Evolutionary conservation across 495 filamentous ascomycete species (phyloP).

Genomic region (Aspergillus biplanus): DNA sequence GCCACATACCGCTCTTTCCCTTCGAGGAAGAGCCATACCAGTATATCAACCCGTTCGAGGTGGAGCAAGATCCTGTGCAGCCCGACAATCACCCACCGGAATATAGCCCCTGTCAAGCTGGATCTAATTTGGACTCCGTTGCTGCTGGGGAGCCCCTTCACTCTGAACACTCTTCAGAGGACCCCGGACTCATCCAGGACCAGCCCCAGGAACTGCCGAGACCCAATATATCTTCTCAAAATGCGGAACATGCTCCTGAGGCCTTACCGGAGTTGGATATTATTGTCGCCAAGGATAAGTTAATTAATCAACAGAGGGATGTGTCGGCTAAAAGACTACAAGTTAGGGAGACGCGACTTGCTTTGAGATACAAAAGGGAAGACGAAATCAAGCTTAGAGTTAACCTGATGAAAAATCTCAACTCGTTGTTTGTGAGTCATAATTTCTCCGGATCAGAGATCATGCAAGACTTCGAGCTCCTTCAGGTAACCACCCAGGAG

Average conservation of each 20-base stretch:
- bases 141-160: neutral
- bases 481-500: conserved; percentile 23
- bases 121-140: neutral
- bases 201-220: neutral
- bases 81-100: neutral
- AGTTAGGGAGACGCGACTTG: conserved; percentile 15
- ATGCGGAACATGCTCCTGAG: neutral
- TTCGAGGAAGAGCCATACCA: neutral
- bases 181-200: neutral
- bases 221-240: neutral
- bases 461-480: conserved; percentile 18
- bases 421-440: conserved; percentile 15
- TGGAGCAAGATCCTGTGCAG: neutral
- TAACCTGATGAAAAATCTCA: conserved; percentile 21
- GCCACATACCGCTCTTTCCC: neutral
- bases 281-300: conserved; percentile 3
- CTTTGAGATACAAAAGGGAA: conserved; percentile 22
- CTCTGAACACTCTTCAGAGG: neutral
- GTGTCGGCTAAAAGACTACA: conserved; percentile 11
- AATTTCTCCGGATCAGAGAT: neutral
- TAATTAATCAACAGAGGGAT: conserved; percentile 13
- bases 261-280: neutral
- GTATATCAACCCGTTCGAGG: neutral
- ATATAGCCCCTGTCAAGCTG: neutral
- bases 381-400: conserved; percentile 13